phyloP scores from a whole-genome alignment of 2,329 filamentous ascomycete genomes.

The Claviceps paspali region DNA sequence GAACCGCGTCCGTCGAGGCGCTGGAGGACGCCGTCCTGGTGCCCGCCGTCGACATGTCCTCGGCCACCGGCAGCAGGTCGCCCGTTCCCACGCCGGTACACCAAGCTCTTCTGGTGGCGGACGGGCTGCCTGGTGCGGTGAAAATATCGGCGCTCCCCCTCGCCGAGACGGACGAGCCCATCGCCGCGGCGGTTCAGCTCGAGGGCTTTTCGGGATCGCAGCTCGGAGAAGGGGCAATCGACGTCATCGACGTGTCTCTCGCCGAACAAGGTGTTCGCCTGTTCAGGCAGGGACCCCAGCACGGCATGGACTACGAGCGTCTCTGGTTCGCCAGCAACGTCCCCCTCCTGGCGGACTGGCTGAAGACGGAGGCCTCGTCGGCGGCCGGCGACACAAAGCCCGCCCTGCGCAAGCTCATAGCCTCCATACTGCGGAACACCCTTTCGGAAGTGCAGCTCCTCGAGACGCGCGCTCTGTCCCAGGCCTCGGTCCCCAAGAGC shows the following conservation, averaged over 20 bases:
- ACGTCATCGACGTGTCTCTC: constrained; percentile 46
- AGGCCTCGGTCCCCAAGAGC: constrained; percentile 15
- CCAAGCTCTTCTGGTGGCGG: constrained; percentile 57
- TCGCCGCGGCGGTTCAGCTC: constrained; percentile 44
- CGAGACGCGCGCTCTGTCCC: constrained; percentile 24
- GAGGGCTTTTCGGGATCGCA: constrained; percentile 25
- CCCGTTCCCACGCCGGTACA: constrained; percentile 72
- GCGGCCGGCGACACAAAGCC: constrained; percentile 41
- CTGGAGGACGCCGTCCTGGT: constrained; percentile 57
- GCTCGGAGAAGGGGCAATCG: constrained; percentile 25
- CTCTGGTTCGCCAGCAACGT: constrained; percentile 62
- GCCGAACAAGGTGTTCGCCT: constrained; percentile 48
- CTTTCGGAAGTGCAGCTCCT: constrained; percentile 34
- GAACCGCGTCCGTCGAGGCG: constrained; percentile 23
- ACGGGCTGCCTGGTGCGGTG: constrained; percentile 55
- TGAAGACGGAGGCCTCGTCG: constrained; percentile 32
- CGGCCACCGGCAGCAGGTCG: constrained; percentile 47
- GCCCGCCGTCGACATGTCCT: constrained; percentile 56
- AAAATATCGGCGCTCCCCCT: constrained; percentile 30
- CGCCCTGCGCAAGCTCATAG: constrained; percentile 49
- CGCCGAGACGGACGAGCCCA: constrained; percentile 23
- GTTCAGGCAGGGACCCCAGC: constrained; percentile 53
- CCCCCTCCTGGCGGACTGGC: constrained; percentile 49
- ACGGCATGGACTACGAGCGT: constrained; percentile 57
- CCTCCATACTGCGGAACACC: constrained; percentile 47